Evolutionary conservation across 352 stramenopile species (phyloP).

Genomic region (Phytopythium delawarense): DNA sequence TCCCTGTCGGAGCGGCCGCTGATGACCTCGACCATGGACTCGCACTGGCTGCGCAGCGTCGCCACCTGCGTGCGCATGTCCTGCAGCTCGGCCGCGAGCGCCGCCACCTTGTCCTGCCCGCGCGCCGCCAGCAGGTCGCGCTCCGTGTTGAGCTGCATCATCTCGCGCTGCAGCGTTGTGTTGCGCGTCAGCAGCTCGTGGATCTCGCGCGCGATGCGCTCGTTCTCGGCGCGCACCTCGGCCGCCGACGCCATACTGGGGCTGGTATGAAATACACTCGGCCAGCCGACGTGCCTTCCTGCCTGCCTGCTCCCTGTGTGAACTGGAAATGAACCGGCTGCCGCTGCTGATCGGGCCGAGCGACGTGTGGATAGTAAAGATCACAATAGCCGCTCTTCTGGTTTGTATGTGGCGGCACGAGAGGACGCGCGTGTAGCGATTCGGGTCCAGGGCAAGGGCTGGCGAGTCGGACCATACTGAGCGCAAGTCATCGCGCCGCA

Average conservation of each 20-base stretch:
- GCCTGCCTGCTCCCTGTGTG: background rate
- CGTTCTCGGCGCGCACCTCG: constrained; percentile 54
- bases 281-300: background rate
- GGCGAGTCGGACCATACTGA: background rate
- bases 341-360: background rate
- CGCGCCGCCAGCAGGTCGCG: constrained; percentile 37
- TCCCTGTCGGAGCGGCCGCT: constrained; percentile 13
- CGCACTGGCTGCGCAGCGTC: constrained; percentile 34
- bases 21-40: constrained; percentile 35
- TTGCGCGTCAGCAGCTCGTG: constrained; percentile 55
- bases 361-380: constrained; percentile 8
- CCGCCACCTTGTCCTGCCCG: constrained; percentile 34
- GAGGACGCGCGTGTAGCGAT: constrained; percentile 3
- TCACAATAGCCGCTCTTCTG: background rate
- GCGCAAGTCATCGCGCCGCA: background rate
- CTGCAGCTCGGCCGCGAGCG: constrained; percentile 45
- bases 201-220: constrained; percentile 50
- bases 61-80: constrained; percentile 33
- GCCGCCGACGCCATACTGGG: constrained; percentile 20
- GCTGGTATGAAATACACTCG: background rate
- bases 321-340: background rate
- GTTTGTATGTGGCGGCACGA: background rate
- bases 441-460: background rate
- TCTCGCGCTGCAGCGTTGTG: constrained; percentile 59
- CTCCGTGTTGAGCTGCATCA: constrained; percentile 40